Evolutionary conservation across 2,329 filamentous ascomycete genomes (phyloP), one percentile per base, ranked within the genome.

Genomic region (Phyllosticta citrichinensis): DNA sequence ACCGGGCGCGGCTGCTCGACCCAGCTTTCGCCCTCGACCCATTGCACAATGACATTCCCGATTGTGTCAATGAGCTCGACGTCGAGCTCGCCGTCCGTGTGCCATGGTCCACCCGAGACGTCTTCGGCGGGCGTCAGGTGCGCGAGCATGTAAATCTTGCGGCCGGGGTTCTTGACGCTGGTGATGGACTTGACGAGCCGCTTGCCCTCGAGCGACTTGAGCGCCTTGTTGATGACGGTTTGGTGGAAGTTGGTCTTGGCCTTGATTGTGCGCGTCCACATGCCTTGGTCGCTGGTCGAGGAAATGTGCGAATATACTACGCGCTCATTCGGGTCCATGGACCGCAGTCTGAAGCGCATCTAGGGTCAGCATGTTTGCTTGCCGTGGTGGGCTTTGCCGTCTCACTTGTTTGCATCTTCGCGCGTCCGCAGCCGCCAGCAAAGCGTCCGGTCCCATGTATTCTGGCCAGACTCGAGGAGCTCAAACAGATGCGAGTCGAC

Each of bases 131-230:
- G 93, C 11, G 86, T 84, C 63, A 99, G 83, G 64, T 87, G 87
- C 59, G 87, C 85, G 69, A 96, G 87, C 81, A 99, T 96, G 80
- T 94, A 99, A 83, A 96, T 96, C 76, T 96, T 96, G 71, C 94
- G 88, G 66, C 87, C 89, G 27, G 91, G 90, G 70, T 89, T 87
- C 76, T 96, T 91, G 75, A 96, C 91, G 73, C 88, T 94, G 76
- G 93, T 94, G 76, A 97, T 91, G 62, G 87, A 85, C 69, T 89
- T 88, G 73, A 99, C 91, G 71, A 95, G 85, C 40, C 86, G 85
- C 72, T 91, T 92, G 50, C 81, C 78, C 73, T 95, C 89, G 64
- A 99, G 85, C 64, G 87, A 85, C 77, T 95, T 96, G 67, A 97
- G 81, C 27, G 86, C 86, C 68, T 88, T 87, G 67, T 88, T 89